Conservation (phyloP, 768 basidiomycete species). For the Cyclocybe aegerita region DNA sequence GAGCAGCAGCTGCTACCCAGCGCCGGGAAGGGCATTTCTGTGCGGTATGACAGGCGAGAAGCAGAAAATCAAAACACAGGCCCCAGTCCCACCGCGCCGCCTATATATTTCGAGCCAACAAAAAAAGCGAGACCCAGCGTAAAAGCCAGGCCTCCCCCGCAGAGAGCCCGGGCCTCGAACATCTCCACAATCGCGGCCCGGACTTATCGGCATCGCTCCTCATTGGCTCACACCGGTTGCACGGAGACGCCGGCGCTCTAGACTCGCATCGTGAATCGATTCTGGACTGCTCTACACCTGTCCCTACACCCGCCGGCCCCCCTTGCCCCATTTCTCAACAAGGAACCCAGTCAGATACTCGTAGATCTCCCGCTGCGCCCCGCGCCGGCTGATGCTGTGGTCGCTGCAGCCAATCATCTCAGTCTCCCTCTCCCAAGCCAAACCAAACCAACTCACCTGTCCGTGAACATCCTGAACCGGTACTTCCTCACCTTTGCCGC, state of each 20-base stretch:
- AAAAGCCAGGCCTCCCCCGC: too few species aligned
- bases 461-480: constrained; percentile 95
- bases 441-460: constrained; percentile 57
- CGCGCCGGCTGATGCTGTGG: constrained; percentile 71
- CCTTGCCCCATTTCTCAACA: constrained; percentile 91
- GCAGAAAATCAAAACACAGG: too few species aligned
- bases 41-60: too few species aligned
- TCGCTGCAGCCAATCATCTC: constrained; percentile 51
- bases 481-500: constrained; percentile 67
- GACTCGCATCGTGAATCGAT: not conserved
- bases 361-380: constrained; percentile 82
- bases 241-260: constrained; percentile 8
- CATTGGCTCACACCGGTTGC: not conserved
- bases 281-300: not conserved
- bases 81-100: too few species aligned
- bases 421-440: constrained; percentile 8
- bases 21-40: too few species aligned
- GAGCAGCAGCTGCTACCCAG: constrained; percentile 4
- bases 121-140: too few species aligned
- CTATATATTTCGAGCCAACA: too few species aligned
- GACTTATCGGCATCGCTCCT: not conserved
- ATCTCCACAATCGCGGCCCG: not conserved
- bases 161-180: too few species aligned
- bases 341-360: constrained; percentile 86
- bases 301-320: constrained; percentile 60